Conservation (phyloP, 2,329 filamentous ascomycete genomes). For the Claviceps digitariae region DNA sequence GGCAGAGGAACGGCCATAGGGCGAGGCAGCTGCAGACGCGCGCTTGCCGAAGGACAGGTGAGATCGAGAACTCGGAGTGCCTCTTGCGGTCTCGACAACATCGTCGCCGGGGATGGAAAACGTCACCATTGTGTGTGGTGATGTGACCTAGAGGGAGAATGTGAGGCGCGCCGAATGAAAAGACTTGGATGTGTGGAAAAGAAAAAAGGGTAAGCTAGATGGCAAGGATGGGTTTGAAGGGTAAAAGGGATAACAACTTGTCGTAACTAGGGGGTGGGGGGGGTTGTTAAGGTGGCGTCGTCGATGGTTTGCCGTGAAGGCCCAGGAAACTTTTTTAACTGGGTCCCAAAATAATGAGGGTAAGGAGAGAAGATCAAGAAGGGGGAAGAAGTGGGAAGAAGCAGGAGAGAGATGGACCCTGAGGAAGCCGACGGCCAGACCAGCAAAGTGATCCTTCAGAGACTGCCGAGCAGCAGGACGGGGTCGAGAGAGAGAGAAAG, state of each 20-base stretch:
- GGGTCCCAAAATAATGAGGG: neutral
- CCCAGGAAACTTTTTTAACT: constrained; percentile 4
- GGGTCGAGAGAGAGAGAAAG: neutral
- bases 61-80: constrained; percentile 26
- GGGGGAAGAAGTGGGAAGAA: neutral
- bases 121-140: constrained; percentile 20
- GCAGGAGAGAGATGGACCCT: neutral
- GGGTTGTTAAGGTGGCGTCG: neutral
- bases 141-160: neutral
- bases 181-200: neutral
- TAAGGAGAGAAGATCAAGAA: neutral
- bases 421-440: neutral
- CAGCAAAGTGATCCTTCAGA: neutral
- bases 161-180: neutral
- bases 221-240: too few relatives aligned
- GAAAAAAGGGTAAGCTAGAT: neutral
- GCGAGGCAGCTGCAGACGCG: constrained; percentile 25
- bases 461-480: neutral
- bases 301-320: neutral
- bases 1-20: constrained; percentile 12
- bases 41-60: constrained; percentile 31
- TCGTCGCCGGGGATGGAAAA: constrained; percentile 25
- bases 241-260: neutral
- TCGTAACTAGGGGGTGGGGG: neutral
- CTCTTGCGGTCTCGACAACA: constrained; percentile 16